Evolutionary conservation across 1,284 basidiomycete species (phyloP).

Genomic region (Waitea zeae): DNA sequence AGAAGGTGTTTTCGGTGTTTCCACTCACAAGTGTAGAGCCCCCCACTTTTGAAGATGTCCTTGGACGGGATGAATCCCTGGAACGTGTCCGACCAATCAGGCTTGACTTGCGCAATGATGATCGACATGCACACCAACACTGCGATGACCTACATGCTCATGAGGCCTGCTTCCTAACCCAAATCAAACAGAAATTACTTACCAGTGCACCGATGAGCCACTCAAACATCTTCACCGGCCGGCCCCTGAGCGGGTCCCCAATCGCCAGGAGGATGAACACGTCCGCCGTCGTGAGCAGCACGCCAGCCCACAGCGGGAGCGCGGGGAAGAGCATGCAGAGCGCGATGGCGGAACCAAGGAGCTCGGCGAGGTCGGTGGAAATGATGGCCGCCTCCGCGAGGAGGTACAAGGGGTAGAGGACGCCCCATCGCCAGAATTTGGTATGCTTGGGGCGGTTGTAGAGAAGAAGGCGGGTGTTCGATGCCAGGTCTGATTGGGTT

Average conservation of each 20-base stretch:
- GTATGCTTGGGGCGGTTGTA: slow-evolving; percentile 48
- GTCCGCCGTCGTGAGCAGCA: slow-evolving; percentile 73
- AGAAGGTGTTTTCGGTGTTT: no score
- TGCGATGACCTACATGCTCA: slow-evolving; percentile 40
- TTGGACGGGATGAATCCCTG: slow-evolving; percentile 75
- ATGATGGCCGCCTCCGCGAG: slow-evolving; percentile 75
- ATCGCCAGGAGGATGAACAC: slow-evolving; percentile 63
- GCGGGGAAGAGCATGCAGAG: slow-evolving; percentile 70
- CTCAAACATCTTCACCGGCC: slow-evolving; percentile 61
- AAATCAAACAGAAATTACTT: slow-evolving; percentile 4
- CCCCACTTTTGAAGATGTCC: slow-evolving; percentile 37
- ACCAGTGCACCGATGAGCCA: slow-evolving; percentile 44
- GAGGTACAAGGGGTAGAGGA: slow-evolving; percentile 52
- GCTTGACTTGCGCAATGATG: slow-evolving; percentile 57
- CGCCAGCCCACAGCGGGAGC: slow-evolving; percentile 66
- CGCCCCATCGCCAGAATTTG: slow-evolving; percentile 42
- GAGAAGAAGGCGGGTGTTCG: slow-evolving; percentile 56
- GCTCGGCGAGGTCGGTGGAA: slow-evolving; percentile 56
- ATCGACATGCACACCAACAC: slow-evolving; percentile 75
- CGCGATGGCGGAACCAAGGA: slow-evolving; percentile 69
- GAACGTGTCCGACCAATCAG: slow-evolving; percentile 71
- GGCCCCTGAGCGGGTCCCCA: slow-evolving; percentile 36
- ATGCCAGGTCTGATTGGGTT: slow-evolving; percentile 23
- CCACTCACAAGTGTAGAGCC: slow-evolving; percentile 62
- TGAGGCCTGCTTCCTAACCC: slow-evolving; percentile 1